Conservation (phyloP, 2,329 filamentous ascomycete genomes). For the Berkeleyomyces basicola region DNA sequence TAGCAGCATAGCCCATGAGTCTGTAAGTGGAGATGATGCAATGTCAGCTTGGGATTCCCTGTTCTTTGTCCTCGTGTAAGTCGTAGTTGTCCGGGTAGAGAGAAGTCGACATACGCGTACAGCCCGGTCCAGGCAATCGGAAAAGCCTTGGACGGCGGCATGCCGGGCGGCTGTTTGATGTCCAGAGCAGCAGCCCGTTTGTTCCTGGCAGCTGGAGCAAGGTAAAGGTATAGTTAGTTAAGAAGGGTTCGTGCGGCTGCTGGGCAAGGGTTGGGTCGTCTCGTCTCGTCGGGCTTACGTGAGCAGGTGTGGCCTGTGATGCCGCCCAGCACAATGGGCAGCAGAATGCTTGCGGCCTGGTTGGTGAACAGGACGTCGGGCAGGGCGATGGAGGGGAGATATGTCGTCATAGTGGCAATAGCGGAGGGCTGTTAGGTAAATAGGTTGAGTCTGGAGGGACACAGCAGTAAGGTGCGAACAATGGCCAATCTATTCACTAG, state of each 20-base stretch:
- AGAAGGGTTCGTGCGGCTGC: constrained; percentile 8
- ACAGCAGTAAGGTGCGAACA: not conserved
- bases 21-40: constrained; percentile 16
- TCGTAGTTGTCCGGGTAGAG: not conserved
- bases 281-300: constrained; percentile 30
- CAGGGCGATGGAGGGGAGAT: constrained; percentile 61
- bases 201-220: constrained; percentile 37
- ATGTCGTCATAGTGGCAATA: constrained; percentile 50
- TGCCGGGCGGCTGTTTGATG: constrained; percentile 50
- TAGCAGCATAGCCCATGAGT: constrained; percentile 76
- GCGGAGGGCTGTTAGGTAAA: not conserved
- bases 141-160: constrained; percentile 44
- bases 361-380: constrained; percentile 54
- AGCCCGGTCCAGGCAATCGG: constrained; percentile 49
- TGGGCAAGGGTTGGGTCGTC: not conserved
- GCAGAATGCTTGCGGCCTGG: constrained; percentile 54
- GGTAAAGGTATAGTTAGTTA: not conserved
- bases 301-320: constrained; percentile 53
- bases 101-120: constrained; percentile 31
- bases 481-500: not conserved
- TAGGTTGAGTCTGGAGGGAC: not conserved
- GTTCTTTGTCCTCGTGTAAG: not conserved
- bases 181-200: constrained; percentile 30
- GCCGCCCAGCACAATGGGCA: constrained; percentile 58
- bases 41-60: not conserved